These are phyloP conservation scores for Butyriboletus loyo DNA, from an alignment of 768 basidiomycete genomes.

Conservation along the genomic window DNA sequence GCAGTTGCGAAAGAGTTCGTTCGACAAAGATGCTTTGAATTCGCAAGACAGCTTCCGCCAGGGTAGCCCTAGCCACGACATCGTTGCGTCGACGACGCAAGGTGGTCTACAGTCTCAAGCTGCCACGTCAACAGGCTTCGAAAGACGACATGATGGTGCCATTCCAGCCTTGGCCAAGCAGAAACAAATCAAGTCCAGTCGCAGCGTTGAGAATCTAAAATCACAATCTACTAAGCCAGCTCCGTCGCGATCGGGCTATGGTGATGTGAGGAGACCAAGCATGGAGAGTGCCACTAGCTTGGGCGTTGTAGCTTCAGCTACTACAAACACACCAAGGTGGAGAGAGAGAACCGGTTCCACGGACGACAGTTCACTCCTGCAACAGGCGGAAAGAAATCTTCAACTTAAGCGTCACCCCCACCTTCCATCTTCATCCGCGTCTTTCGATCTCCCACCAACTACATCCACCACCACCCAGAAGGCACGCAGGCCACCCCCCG, in stretches of 20 bases:
- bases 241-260: constrained; percentile 34
- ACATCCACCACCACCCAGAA: constrained; percentile 23
- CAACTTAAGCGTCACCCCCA: constrained; percentile 17
- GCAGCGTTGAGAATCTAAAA: constrained; percentile 62
- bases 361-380: constrained; percentile 24
- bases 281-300: constrained; percentile 34
- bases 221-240: constrained; percentile 25
- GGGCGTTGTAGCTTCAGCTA: constrained; percentile 28
- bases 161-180: constrained; percentile 24
- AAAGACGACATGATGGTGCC: constrained; percentile 22
- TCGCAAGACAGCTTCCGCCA: constrained; percentile 31
- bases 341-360: constrained; percentile 27
- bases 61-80: constrained; percentile 44
- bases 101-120: constrained; percentile 2
- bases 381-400: constrained; percentile 15
- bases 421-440: constrained; percentile 15
- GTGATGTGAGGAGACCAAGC: constrained; percentile 41
- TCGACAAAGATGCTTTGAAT: constrained; percentile 26
- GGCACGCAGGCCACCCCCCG: constrained; percentile 56
- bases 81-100: constrained; percentile 38
- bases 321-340: constrained; percentile 14
- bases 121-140: constrained; percentile 1
- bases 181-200: constrained; percentile 57
- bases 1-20: constrained; percentile 48
- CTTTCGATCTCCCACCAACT: constrained; percentile 16